Evolutionary conservation across 2,329 filamentous ascomycete species (phyloP), one percentile per base, ranked within the genome.

Genomic region (Colletotrichum lupini): DNA sequence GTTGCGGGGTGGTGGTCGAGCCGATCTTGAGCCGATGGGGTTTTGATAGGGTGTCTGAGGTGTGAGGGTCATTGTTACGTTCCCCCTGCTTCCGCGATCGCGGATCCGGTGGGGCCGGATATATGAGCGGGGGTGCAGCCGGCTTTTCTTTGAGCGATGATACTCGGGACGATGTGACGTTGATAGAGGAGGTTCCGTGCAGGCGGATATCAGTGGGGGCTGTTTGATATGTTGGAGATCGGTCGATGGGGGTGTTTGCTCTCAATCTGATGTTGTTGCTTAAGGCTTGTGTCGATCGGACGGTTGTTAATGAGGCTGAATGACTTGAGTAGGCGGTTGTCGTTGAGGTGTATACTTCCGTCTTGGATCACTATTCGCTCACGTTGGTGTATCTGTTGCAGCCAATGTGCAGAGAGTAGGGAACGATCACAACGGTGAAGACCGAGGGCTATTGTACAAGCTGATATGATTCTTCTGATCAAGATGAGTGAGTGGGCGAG

Each of bases 131-230:
- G 42, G 8, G 32, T 35, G 32, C 11, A 35, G 11, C 1, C 42
- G 16, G 42, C 19, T 49, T 46, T 49, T 49, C 42, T 49, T n/a
- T 8, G 16, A 12, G 52, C 52, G 11, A 22, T 55, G 22, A 55
- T 42, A 42, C 52, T n/a, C 60, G 63, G 49, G 65, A 72, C 69
- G 66, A 72, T 69, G 66, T 64, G 30, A 63, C 53, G n/a, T 72
- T 24, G 69, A 12, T 22, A 57, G 19, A 42, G 12, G 55, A 19
- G 32, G 16, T 62, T 35, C 42, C 42, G 19, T n/a, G 19, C 0
- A 49, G 42, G 16, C 42, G 52, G 59, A 32, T 24, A 22, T 19
- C 4, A 8, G 37, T 37, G 49, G 22, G 35, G 30, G 16, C 2
- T 35, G 32, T 19, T 42, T 8, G 28, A 22, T 9, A 9, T 22